Conservation (phyloP, 2,329 filamentous ascomycete species). For the Exophiala mesophila region DNA sequence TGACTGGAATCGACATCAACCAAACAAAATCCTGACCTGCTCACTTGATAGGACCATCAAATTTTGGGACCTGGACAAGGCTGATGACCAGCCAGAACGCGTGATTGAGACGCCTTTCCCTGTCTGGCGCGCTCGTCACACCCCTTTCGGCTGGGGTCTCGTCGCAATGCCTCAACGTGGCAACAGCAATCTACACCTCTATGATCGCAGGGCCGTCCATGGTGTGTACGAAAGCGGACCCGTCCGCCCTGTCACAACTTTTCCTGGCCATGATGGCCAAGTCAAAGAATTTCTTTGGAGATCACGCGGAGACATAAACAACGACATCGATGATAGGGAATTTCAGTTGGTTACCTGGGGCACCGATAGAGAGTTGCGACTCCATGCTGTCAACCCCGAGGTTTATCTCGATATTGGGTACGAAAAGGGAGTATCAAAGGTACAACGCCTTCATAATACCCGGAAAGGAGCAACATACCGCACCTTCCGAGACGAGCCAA, state of each 20-base stretch:
- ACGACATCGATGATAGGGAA: constrained; percentile 74
- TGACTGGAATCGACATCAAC: constrained; percentile 80
- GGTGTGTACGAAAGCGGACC: constrained; percentile 30
- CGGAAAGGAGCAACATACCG: constrained; percentile 81
- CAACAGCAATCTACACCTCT: constrained; percentile 78
- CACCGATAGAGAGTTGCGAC: constrained; percentile 72
- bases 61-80: constrained; percentile 75
- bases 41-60: constrained; percentile 90
- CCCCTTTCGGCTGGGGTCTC: constrained; percentile 80
- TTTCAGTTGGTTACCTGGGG: constrained; percentile 95
- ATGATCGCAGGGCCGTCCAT: constrained; percentile 53
- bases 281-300: constrained; percentile 93
- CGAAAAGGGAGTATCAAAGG: constrained; percentile 61
- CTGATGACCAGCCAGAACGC: constrained; percentile 63
- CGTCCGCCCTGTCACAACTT: constrained; percentile 46
- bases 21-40: constrained; percentile 73
- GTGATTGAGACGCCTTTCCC: constrained; percentile 79
- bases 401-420: constrained; percentile 67
- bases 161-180: constrained; percentile 89
- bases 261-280: constrained; percentile 55
- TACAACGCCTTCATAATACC: constrained; percentile 65
- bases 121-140: constrained; percentile 85
- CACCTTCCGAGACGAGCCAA: constrained; percentile 72
- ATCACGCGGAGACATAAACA: constrained; percentile 62
- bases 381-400: constrained; percentile 66